Conservation (phyloP, 352 stramenopile species). For the Globisporangium irregulare region DNA sequence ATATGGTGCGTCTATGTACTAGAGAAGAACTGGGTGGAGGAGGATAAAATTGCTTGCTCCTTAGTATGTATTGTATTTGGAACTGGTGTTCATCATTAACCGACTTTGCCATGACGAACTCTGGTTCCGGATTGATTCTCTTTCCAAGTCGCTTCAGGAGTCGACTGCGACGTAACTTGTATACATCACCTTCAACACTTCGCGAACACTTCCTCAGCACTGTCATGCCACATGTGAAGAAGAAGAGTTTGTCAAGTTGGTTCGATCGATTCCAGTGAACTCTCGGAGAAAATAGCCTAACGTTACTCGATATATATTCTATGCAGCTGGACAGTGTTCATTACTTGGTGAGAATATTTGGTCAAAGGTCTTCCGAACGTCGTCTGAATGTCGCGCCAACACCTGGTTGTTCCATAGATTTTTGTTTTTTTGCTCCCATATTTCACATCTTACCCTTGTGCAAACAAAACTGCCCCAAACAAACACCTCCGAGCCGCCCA, state of each 20-base stretch:
- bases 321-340: too few relatives aligned
- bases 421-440: too few relatives aligned
- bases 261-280: too few relatives aligned
- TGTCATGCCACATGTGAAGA: too few relatives aligned
- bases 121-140: not conserved
- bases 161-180: not conserved
- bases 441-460: not conserved
- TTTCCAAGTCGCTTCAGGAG: not conserved
- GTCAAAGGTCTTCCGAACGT: slow-evolving; percentile 1
- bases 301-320: too few relatives aligned
- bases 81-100: not conserved
- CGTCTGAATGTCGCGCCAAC: not conserved
- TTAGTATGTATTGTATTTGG: not conserved
- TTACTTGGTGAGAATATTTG: too few relatives aligned
- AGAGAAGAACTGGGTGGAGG: not conserved
- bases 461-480: not conserved
- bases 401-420: not conserved
- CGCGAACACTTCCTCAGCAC: too few relatives aligned
- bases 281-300: too few relatives aligned
- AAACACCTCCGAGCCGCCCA: not conserved
- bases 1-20: not conserved
- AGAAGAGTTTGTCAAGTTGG: too few relatives aligned
- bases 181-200: not conserved
- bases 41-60: not conserved
- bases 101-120: not conserved